Percentiles rank a stretch among this genome's conserved stretches.
phyloP scores from a whole-genome alignment of 208 protist genomes.

The Novymonas esmeraldas region DNA sequence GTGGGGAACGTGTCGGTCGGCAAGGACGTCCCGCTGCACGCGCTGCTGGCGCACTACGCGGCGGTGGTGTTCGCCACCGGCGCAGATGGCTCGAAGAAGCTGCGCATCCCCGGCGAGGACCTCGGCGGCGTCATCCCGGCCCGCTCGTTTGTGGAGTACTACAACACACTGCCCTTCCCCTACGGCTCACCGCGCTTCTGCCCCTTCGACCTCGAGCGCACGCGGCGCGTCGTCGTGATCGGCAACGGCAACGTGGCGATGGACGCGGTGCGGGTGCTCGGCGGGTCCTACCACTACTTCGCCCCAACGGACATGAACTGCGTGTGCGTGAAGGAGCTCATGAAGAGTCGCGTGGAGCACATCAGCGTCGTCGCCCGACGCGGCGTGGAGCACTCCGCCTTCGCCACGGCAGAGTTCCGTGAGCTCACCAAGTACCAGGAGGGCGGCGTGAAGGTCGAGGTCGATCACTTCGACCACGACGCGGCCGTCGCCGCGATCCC shows the following conservation, averaged over 20 bases:
- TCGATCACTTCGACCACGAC: slow-evolving; percentile 72
- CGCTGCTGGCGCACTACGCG: slow-evolving; percentile 87
- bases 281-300: slow-evolving; percentile 74
- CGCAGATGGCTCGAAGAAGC: slow-evolving; percentile 61
- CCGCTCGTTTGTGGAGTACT: slow-evolving; percentile 94
- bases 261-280: slow-evolving; percentile 93
- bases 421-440: slow-evolving; percentile 87
- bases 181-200: slow-evolving; percentile 76
- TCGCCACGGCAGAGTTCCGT: slow-evolving; percentile 96
- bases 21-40: slow-evolving; percentile 66
- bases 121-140: slow-evolving; percentile 84
- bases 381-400: slow-evolving; percentile 90
- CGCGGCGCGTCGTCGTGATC: slow-evolving; percentile 65
- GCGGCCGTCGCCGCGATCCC: slow-evolving; percentile 32
- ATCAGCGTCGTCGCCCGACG: slow-evolving; percentile 89
- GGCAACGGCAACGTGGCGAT: slow-evolving; percentile 97
- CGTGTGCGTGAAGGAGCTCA: slow-evolving; percentile 80
- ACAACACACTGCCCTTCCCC: slow-evolving; percentile 95
- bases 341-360: slow-evolving; percentile 63
- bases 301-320: slow-evolving; percentile 91
- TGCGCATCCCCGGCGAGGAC: slow-evolving; percentile 87
- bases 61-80: slow-evolving; percentile 95
- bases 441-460: slow-evolving; percentile 60
- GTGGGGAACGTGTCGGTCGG: slow-evolving; percentile 94
- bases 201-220: slow-evolving; percentile 66